A percentile compares a stretch with the other conserved stretches of the same genome.
Evolutionary conservation across 441 rosid species (phyloP).

Genomic region (Biscutella laevigata): DNA sequence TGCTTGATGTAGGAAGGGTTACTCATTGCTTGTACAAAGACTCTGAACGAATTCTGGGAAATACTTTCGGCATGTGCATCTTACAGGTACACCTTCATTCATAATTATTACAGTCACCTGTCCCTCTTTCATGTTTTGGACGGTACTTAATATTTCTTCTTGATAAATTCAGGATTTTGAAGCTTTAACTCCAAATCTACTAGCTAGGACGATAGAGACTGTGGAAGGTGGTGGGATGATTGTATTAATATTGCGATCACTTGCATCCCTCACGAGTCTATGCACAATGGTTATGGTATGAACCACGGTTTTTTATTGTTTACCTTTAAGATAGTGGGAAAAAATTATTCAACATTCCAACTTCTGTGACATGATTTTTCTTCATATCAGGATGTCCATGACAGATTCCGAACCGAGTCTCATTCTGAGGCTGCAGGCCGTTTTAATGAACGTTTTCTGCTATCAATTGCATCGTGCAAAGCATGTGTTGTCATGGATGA

Average conservation of each 20-base stretch:
- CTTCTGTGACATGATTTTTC: constrained; percentile 15
- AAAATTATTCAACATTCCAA: constrained; percentile 62
- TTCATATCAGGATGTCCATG: constrained; percentile 90
- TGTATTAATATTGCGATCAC: constrained; percentile 71
- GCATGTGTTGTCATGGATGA: constrained; percentile 93
- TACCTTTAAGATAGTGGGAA: constrained; percentile 60
- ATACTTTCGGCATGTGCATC: constrained; percentile 93
- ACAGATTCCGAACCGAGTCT: constrained; percentile 89
- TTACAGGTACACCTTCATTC: constrained; percentile 51
- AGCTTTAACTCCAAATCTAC: constrained; percentile 90
- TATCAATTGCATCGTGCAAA: constrained; percentile 88
- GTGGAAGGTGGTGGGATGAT: constrained; percentile 96
- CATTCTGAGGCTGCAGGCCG: constrained; percentile 80
- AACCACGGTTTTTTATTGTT: constrained; percentile 30
- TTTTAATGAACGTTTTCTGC: constrained; percentile 83
- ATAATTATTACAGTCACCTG: not conserved
- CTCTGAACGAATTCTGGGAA: constrained; percentile 79
- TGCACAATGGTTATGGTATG: constrained; percentile 97
- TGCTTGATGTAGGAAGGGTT: constrained; percentile 75
- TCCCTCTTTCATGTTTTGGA: constrained; percentile 1
- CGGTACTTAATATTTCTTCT: not conserved
- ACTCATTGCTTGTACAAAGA: constrained; percentile 87
- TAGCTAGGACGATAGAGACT: constrained; percentile 96
- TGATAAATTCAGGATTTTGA: constrained; percentile 70
- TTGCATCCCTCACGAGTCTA: constrained; percentile 72